Evolutionary conservation across 179 eudicot genomes (phyloP), one percentile per base, ranked within the genome.

Genomic region (Gypsophila paniculata): DNA sequence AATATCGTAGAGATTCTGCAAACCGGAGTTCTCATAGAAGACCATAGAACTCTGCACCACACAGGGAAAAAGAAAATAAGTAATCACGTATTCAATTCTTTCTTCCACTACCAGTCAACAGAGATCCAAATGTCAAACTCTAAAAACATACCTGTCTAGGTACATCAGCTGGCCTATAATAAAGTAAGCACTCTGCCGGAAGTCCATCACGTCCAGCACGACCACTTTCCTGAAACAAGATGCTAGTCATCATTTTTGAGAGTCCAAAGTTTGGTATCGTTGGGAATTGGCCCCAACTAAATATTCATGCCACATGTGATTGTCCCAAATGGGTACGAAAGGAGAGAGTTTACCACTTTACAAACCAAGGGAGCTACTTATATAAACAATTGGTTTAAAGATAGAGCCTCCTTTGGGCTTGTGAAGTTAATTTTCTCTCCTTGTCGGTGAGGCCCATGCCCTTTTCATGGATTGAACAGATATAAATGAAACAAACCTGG

Each of bases 151-250:
- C 99, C 96, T 94, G 97, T 69, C 95, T 86, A 68, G 92, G 95
- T 72, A 84, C 96, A 82, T 94, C 99, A 79, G 89, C 97, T 44
- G 99, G 92, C 77, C 97, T 88, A 77, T 77, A 94, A 80, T 83
- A 94, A 19, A 94, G 91, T 69, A 94, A 68, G 72, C 99, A 94
- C 78, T 94, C 97, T 42, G 99, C 82, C 48, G 97, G 96, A 86
- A 90, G 97, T 68, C 99, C 99, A 78, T 94, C 99, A 82, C 99
- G 87, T 70, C 99, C 99, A 78, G 99, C 99, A 77, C 99, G 90
- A 23, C 99, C 99, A 88, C 99, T 94, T 86, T 94, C 99, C 97
- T 94, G 86, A 71, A 52, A 75, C 63, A 67, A 72, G 65, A 77
- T n/a, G 19, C 64, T 38, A 70, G 11, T 65, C 58, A 68, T 25